Percentiles rank a stretch among this genome's conserved stretches.
Evolutionary conservation across 2,329 filamentous ascomycete species (phyloP).

Genomic region (Aspergillus tamarii): DNA sequence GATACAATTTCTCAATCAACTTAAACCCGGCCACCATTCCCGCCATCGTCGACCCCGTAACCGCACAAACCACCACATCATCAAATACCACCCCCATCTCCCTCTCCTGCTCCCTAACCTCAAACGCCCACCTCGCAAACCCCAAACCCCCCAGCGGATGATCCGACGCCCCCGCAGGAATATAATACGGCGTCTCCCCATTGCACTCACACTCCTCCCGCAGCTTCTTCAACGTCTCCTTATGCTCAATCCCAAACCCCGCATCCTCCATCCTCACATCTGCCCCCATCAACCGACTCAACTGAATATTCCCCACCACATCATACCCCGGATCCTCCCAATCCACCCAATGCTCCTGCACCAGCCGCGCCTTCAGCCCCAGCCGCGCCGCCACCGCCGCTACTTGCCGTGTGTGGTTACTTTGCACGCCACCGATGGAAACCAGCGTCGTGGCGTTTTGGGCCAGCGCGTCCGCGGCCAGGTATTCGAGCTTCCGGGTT

Average conservation of each 20-base stretch:
- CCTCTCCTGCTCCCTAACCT: slow-evolving; percentile 66
- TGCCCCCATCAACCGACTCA: slow-evolving; percentile 69
- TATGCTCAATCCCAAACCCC: slow-evolving; percentile 70
- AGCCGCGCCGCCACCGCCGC: slow-evolving; percentile 63
- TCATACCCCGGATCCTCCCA: slow-evolving; percentile 63
- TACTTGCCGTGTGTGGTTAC: slow-evolving; percentile 71
- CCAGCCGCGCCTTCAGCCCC: slow-evolving; percentile 54
- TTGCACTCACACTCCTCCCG: slow-evolving; percentile 55
- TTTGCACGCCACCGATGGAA: slow-evolving; percentile 69
- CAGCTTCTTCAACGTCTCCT: slow-evolving; percentile 60
- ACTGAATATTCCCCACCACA: slow-evolving; percentile 71
- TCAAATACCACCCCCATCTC: slow-evolving; percentile 67
- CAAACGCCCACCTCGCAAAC: slow-evolving; percentile 72
- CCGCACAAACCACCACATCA: slow-evolving; percentile 69
- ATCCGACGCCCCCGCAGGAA: slow-evolving; percentile 71
- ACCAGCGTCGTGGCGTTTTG: slow-evolving; percentile 64
- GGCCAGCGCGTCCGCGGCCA: slow-evolving; percentile 64
- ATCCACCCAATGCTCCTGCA: slow-evolving; percentile 72
- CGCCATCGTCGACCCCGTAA: slow-evolving; percentile 71
- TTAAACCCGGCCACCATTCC: slow-evolving; percentile 76
- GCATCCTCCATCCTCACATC: slow-evolving; percentile 64
- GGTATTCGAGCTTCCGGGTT: slow-evolving; percentile 70
- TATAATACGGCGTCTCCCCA: slow-evolving; percentile 69
- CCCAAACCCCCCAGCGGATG: slow-evolving; percentile 71
- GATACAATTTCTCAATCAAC: slow-evolving; percentile 57